Percentiles rank a stretch among this genome's conserved stretches.
Evolutionary conservation across 768 basidiomycete genomes (phyloP).

Genomic region (Brasilioporus rufonigricans): DNA sequence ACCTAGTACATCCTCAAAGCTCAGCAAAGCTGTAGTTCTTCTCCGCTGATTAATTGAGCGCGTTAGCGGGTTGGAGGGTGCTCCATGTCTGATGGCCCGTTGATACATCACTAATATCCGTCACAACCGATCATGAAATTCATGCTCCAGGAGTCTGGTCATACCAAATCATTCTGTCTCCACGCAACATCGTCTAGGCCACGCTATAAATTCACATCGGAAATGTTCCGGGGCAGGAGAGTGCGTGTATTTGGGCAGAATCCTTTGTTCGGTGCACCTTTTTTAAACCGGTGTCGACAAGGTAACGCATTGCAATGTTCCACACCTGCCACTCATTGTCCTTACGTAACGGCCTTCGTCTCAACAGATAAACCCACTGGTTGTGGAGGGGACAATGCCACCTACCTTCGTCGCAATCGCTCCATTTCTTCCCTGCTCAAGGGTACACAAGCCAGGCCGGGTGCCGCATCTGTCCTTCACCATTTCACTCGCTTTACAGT

Average conservation of each 20-base stretch:
- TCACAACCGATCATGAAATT: slow-evolving; percentile 13
- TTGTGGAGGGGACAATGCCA: neutral
- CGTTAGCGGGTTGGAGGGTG: neutral
- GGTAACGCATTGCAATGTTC: slow-evolving; percentile 20
- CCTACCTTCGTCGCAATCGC: neutral
- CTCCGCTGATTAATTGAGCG: slow-evolving; percentile 6
- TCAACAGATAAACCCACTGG: neutral
- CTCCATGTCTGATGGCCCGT: slow-evolving; percentile 3
- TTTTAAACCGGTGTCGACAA: slow-evolving; percentile 12
- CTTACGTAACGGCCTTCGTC: slow-evolving; percentile 14
- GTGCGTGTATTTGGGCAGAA: neutral
- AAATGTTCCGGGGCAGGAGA: neutral
- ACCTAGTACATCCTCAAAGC: neutral
- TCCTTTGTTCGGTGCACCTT: slow-evolving; percentile 6
- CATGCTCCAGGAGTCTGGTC: neutral
- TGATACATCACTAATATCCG: neutral
- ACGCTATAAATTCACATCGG: neutral
- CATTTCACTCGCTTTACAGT: slow-evolving; percentile 4
- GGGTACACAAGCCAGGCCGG: slow-evolving; percentile 12
- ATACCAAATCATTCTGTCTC: slow-evolving; percentile 11
- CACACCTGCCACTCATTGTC: neutral
- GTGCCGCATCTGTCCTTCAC: slow-evolving; percentile 18
- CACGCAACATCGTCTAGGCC: slow-evolving; percentile 6
- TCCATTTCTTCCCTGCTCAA: neutral
- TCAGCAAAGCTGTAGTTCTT: slow-evolving; percentile 18